Base-by-base conservation (phyloP, 352 stramenopile species). In the Globisporangium paroecandrum region DNA sequence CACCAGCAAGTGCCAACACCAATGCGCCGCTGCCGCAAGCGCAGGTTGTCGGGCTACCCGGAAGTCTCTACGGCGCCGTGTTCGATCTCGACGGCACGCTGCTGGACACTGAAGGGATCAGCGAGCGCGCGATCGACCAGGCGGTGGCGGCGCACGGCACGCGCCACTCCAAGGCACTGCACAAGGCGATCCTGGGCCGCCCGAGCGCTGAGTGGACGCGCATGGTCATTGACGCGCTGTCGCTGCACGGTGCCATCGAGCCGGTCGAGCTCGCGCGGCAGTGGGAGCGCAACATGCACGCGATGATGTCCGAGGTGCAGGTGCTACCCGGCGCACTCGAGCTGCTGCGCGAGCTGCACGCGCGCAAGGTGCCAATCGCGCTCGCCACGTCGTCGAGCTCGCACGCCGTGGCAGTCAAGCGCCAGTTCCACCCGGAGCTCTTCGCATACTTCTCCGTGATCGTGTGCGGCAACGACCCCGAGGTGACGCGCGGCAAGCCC, bases 21-120 rank as follows among this genome's bases (percentile, higher is more conserved):
- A 71, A 64, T 47, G 18, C 69, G 8, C 75, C 69, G 8, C 75
- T 81, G 43, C 69, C 58, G 29, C 55, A 65, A 18, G 58, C 86
- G 27, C 64, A 27, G 10, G 43, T 51, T 9, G 18, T 22, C 18
- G 43, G 43, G 43, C 0, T 12, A 3, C 43, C 43, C 0, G 18
- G 18, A 22, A 12, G 5, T 22, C 66, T 64, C 58, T 63, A 76
- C 47, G 82, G 80, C 61, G 79, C 73, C 47, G 89, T 94, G 73
- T 94, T 94, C 65, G 86, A 94, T 70, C 82, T 94, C 69, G 87
- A 95, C 69, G 87, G 87, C 60, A 95, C 87, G 46, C 69, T 95
- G 54, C 75, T 95, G 66, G 87, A 95, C 70, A 92, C 85, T 29
- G 87, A 95, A 61, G 77, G 81, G 68, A 78, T 93, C 67, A 93